A percentile compares a stretch with the other conserved stretches of the same genome.
Conservation (phyloP, 257 asterid genomes). For the Petrea volubilis region DNA sequence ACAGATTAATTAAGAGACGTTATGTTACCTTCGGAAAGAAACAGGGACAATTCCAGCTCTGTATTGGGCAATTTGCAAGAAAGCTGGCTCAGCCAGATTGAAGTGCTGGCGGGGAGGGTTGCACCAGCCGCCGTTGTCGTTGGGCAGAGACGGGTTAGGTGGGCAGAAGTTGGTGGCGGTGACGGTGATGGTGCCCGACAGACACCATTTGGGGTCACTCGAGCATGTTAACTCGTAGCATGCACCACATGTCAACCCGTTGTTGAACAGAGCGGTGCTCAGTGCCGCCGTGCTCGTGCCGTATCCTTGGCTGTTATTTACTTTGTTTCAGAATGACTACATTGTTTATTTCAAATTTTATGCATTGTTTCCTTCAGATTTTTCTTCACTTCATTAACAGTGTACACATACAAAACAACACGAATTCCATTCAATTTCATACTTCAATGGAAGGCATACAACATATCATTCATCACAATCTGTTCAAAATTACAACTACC, state of each 20-base stretch:
- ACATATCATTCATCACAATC: too few species aligned
- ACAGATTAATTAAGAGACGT: too few species aligned
- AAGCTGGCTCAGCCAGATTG: slow-evolving; percentile 84
- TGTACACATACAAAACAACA: too few species aligned
- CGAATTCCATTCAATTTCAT: too few species aligned
- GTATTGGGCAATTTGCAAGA: slow-evolving; percentile 77
- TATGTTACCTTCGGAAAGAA: slow-evolving; percentile 70
- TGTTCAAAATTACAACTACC: too few species aligned
- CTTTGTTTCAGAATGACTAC: too few species aligned
- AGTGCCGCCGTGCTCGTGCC: slow-evolving; percentile 92
- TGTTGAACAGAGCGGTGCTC: slow-evolving; percentile 87
- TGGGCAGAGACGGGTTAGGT: slow-evolving; percentile 75
- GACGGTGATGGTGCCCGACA: slow-evolving; percentile 65
- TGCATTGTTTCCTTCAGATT: too few species aligned
- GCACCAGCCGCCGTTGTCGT: slow-evolving; percentile 93
- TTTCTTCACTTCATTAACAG: too few species aligned
- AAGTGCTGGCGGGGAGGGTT: slow-evolving; percentile 93
- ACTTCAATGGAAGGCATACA: too few species aligned
- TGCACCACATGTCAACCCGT: slow-evolving; percentile 81
- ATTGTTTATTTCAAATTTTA: too few species aligned
- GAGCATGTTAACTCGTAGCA: slow-evolving; percentile 73
- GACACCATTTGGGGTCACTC: slow-evolving; percentile 52
- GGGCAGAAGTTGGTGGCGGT: slow-evolving; percentile 98
- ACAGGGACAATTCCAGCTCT: slow-evolving; percentile 86
- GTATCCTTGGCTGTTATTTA: slow-evolving; percentile 78